A percentile compares a stretch with the other conserved stretches of the same genome.
Conservation (phyloP, 225 moss, liverwort and hornwort species). For the Asterella californica region DNA sequence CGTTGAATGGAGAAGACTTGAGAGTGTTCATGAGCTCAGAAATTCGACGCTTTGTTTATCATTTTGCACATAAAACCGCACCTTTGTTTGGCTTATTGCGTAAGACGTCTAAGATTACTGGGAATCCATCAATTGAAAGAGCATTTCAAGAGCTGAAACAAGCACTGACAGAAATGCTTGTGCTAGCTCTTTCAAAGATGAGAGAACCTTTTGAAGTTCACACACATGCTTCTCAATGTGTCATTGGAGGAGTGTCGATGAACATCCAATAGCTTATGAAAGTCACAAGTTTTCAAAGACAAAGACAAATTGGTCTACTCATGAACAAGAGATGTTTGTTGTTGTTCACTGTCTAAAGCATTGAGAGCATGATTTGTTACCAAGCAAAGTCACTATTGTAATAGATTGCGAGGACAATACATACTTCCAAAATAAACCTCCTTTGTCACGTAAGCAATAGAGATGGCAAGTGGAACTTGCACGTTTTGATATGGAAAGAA, state of each 20-base stretch:
- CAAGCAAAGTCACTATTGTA: no score
- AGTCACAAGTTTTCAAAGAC: no score
- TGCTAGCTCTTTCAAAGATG: neutral
- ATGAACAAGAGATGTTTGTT: constrained; percentile 10
- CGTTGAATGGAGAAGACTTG: neutral
- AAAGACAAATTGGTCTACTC: neutral
- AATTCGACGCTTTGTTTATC: neutral
- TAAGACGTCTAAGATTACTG: neutral
- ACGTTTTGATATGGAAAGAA: no score
- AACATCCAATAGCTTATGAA: neutral
- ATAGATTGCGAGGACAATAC: no score
- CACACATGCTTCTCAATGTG: neutral
- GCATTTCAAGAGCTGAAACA: neutral
- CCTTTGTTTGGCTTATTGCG: neutral
- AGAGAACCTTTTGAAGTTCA: no score
- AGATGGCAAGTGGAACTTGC: no score
- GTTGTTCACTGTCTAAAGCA: neutral
- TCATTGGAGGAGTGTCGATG: neutral
- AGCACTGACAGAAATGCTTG: no score
- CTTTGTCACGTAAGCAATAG: no score
- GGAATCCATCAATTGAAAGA: neutral
- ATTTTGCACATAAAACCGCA: neutral
- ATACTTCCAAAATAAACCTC: no score
- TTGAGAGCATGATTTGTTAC: neutral
- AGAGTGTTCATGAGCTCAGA: neutral